Evolutionary conservation across 2,329 filamentous ascomycete genomes (phyloP).

Genomic region (Leptographium flavum): DNA sequence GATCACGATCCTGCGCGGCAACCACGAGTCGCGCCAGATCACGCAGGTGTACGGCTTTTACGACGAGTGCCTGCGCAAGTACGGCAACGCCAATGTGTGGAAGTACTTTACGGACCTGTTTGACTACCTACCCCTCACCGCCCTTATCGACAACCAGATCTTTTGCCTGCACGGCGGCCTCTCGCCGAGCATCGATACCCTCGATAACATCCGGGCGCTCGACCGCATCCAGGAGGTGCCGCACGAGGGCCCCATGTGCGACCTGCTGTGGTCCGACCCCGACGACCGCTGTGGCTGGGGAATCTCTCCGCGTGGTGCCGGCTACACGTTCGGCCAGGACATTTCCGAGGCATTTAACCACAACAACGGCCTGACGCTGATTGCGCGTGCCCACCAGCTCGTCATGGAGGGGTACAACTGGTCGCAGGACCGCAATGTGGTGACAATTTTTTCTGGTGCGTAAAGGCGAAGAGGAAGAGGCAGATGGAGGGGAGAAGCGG

Average conservation of each 20-base stretch:
- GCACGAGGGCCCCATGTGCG: constrained; percentile 96
- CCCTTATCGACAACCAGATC: constrained; percentile 97
- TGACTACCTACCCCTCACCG: constrained; percentile 93
- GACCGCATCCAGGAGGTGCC: constrained; percentile 98
- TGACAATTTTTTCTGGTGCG: constrained; percentile 93
- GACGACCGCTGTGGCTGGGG: constrained; percentile 95
- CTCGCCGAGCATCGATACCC: constrained; percentile 87
- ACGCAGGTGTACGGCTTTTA: constrained; percentile 99
- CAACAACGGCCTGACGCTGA: constrained; percentile 92
- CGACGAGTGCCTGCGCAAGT: constrained; percentile 96
- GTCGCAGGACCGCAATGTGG: constrained; percentile 96
- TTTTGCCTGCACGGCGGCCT: constrained; percentile 96
- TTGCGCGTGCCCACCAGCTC: constrained; percentile 91
- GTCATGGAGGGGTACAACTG: constrained; percentile 99
- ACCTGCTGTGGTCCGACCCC: constrained; percentile 94
- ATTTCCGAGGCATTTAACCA: constrained; percentile 99
- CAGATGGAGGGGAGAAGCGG: no score
- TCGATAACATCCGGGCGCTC: constrained; percentile 88
- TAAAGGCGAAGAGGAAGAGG: not conserved
- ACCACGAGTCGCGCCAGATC: constrained; percentile 98
- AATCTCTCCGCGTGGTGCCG: constrained; percentile 85
- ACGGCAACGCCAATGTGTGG: constrained; percentile 98
- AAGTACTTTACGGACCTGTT: constrained; percentile 99
- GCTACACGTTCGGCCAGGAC: constrained; percentile 92
- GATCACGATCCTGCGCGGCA: constrained; percentile 96